phyloP scores from a whole-genome alignment of 2,329 filamentous ascomycete genomes.

The Fusarium goolgardi region DNA sequence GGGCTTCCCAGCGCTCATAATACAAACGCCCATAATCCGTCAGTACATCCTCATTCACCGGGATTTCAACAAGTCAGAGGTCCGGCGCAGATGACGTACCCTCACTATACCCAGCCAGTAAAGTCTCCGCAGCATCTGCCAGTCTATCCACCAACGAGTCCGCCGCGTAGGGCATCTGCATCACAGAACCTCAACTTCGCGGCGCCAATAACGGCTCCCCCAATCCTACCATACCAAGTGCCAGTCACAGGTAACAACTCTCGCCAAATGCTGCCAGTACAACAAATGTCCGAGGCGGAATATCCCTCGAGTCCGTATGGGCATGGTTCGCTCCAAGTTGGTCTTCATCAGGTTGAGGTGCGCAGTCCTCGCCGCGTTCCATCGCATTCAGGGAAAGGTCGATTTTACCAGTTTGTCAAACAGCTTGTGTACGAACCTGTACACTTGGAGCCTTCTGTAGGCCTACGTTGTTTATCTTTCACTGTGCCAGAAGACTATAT shows the following conservation, averaged over 20 bases:
- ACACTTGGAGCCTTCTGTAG: conserved; percentile 50
- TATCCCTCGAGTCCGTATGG: conserved; percentile 58
- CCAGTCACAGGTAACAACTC: conserved; percentile 3
- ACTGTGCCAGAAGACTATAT: conserved; percentile 54
- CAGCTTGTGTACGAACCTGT: conserved; percentile 62
- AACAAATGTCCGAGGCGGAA: conserved; percentile 48
- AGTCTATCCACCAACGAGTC: conserved; percentile 6
- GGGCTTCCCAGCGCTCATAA: conserved; percentile 11
- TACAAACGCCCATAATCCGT: conserved; percentile 3
- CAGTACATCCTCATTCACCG: conserved; percentile 8
- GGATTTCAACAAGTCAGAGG: conserved; percentile 13
- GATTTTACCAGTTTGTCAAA: conserved; percentile 69
- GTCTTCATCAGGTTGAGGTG: conserved; percentile 60
- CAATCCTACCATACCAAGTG: conserved; percentile 6
- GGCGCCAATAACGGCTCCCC: background rate
- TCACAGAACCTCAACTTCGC: conserved; percentile 12
- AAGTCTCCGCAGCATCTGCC: conserved; percentile 23
- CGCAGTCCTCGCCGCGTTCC: conserved; percentile 62
- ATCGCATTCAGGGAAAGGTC: conserved; percentile 43
- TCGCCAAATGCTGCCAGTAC: background rate
- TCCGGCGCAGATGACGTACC: conserved; percentile 5
- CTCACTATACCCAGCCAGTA: conserved; percentile 13
- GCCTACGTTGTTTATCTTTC: conserved; percentile 61
- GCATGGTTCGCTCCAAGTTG: conserved; percentile 54
- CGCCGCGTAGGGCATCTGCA: conserved; percentile 11